Conservation (phyloP, 805 yeast genomes). For the Isabelozyma gotoi region DNA sequence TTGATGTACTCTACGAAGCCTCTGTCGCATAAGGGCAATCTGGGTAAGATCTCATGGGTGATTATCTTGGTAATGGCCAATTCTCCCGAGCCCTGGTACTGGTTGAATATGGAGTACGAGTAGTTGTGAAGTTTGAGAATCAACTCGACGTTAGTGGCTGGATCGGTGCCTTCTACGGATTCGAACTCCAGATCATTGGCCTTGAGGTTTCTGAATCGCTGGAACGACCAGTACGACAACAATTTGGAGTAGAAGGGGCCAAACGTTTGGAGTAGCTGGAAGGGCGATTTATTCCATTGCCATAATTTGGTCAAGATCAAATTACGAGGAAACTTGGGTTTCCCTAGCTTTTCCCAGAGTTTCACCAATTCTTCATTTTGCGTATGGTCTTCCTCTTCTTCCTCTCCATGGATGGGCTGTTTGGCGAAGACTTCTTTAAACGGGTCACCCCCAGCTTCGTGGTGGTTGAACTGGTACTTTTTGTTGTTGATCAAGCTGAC, state of each 20-base stretch:
- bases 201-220: conserved; percentile 32
- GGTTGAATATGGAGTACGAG: conserved; percentile 42
- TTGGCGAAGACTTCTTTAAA: conserved; percentile 26
- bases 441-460: conserved; percentile 34
- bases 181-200: conserved; percentile 10
- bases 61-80: conserved; percentile 42
- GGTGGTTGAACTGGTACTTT: conserved; percentile 32
- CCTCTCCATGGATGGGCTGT: conserved; percentile 3
- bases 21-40: conserved; percentile 40
- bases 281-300: conserved; percentile 39
- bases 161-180: conserved; percentile 8
- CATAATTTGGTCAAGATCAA: conserved; percentile 31
- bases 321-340: conserved; percentile 37
- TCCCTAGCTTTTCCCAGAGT: conserved; percentile 35
- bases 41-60: conserved; percentile 39
- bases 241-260: conserved; percentile 43
- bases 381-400: conserved; percentile 11
- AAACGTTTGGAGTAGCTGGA: conserved; percentile 33
- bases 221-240: conserved; percentile 42
- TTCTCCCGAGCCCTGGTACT: conserved; percentile 44
- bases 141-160: conserved; percentile 11
- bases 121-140: conserved; percentile 38
- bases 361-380: conserved; percentile 14
- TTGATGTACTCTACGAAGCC: conserved; percentile 31
- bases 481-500: conserved; percentile 32